phyloP scores from a whole-genome alignment of 176 grass and related monocot genomes.

The Areca catechu region DNA sequence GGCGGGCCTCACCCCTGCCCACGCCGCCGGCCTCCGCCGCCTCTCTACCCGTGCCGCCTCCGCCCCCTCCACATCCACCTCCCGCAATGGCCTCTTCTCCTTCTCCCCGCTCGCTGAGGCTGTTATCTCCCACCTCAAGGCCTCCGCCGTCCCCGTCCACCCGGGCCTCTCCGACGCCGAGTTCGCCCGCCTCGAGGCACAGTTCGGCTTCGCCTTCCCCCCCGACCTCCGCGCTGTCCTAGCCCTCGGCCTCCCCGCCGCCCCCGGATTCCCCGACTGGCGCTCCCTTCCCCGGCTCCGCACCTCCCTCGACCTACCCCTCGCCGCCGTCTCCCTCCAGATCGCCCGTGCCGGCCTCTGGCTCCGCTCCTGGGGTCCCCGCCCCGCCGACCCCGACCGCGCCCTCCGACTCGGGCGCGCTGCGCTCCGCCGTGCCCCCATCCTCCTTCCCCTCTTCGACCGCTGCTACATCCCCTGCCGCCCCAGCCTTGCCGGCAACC shows the following conservation, averaged over 20 bases:
- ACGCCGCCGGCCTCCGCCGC: conserved; percentile 46
- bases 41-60: conserved; percentile 59
- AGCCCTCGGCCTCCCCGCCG: conserved; percentile 41
- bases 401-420: conserved; percentile 18
- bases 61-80: conserved; percentile 4
- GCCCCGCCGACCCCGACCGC: conserved; percentile 8
- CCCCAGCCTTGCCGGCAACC: conserved; percentile 58
- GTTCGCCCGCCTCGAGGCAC: conserved; percentile 41
- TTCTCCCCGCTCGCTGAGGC: conserved; percentile 19
- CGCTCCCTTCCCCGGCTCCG: conserved; percentile 26
- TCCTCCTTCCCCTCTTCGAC: conserved; percentile 27
- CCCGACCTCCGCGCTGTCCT: conserved; percentile 58
- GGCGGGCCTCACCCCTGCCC: neutral
- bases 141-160: conserved; percentile 28
- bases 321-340: conserved; percentile 21
- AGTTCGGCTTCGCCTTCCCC: conserved; percentile 48
- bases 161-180: conserved; percentile 53
- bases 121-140: conserved; percentile 42
- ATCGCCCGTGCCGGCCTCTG: conserved; percentile 16
- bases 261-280: conserved; percentile 51
- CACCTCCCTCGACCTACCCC: conserved; percentile 27
- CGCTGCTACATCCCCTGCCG: conserved; percentile 49
- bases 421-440: conserved; percentile 12
- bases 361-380: conserved; percentile 16
- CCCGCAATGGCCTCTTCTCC: conserved; percentile 10